phyloP scores from a whole-genome alignment of 768 basidiomycete genomes.

The Russula sp. region DNA sequence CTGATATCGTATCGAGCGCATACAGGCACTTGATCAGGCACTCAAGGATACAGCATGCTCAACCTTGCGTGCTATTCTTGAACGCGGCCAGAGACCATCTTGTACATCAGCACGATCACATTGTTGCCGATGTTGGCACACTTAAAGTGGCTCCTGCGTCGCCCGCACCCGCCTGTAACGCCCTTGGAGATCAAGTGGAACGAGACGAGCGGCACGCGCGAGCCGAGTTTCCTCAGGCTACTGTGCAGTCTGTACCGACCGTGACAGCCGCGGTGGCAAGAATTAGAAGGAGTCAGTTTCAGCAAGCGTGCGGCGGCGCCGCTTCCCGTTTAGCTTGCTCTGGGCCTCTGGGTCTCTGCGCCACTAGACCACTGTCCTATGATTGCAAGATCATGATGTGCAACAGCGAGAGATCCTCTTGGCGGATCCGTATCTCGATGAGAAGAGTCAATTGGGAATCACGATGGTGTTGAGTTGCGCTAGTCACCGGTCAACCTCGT shows the following conservation, averaged over 20 bases:
- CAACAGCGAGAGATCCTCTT: too few species aligned
- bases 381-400: too few species aligned
- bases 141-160: conserved; percentile 96
- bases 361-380: not conserved
- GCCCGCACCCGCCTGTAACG: conserved; percentile 91
- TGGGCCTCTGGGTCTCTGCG: not conserved
- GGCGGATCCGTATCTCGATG: not conserved
- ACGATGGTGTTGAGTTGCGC: not conserved
- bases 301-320: not conserved
- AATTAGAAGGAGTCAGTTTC: not conserved
- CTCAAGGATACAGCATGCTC: not conserved
- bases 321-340: not conserved
- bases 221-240: conserved; percentile 35
- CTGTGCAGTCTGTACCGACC: too few species aligned
- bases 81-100: conserved; percentile 68
- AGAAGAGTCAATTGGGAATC: not conserved
- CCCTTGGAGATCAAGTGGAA: conserved; percentile 99
- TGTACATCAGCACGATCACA: conserved; percentile 84
- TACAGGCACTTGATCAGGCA: conserved; percentile 17
- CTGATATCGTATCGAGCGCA: not conserved
- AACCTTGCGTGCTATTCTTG: too few species aligned
- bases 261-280: too few species aligned
- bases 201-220: conserved; percentile 79
- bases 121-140: conserved; percentile 74
- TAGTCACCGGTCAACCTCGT: too few species aligned